Conservation (phyloP, 768 basidiomycete genomes). For the Sistotremastrum suecicum region DNA sequence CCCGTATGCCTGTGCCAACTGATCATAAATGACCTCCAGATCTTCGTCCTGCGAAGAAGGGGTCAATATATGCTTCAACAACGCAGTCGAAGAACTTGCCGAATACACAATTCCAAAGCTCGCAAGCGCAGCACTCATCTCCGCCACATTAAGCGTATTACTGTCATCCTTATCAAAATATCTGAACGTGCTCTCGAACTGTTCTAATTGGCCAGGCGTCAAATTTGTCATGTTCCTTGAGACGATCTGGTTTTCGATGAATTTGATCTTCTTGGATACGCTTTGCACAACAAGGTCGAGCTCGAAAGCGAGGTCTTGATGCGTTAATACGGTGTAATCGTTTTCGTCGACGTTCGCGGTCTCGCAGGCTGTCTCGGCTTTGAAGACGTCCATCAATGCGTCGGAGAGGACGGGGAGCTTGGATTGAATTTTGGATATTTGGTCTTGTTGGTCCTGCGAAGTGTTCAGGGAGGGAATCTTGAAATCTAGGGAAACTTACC, state of each 20-base stretch:
- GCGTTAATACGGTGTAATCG: constrained; percentile 85
- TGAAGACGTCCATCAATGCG: constrained; percentile 37
- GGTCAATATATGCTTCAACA: not conserved
- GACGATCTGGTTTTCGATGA: constrained; percentile 94
- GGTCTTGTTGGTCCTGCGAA: constrained; percentile 56
- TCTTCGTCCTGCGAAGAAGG: constrained; percentile 55
- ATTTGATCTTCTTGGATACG: constrained; percentile 80
- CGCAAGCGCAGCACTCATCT: constrained; percentile 89
- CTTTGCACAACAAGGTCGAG: constrained; percentile 68
- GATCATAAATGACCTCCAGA: constrained; percentile 68
- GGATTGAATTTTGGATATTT: constrained; percentile 48
- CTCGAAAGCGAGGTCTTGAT: constrained; percentile 83
- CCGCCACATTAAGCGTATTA: constrained; percentile 71
- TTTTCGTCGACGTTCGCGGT: constrained; percentile 94
- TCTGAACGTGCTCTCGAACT: constrained; percentile 93
- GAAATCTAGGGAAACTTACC: constrained; percentile 21
- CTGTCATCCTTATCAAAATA: constrained; percentile 93
- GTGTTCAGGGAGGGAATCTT: too few species aligned
- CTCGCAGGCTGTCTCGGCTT: constrained; percentile 61
- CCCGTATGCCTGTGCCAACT: constrained; percentile 69
- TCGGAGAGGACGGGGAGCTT: constrained; percentile 54
- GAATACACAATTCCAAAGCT: constrained; percentile 90
- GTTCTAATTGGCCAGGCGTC: constrained; percentile 90
- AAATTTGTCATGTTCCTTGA: constrained; percentile 89
- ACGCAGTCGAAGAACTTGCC: constrained; percentile 22